A percentile compares a stretch with the other conserved stretches of the same genome.
These are phyloP conservation scores for Dryadomyces quercivorus DNA, from an alignment of 2,329 filamentous ascomycete genomes.

Conservation along the genomic window DNA sequence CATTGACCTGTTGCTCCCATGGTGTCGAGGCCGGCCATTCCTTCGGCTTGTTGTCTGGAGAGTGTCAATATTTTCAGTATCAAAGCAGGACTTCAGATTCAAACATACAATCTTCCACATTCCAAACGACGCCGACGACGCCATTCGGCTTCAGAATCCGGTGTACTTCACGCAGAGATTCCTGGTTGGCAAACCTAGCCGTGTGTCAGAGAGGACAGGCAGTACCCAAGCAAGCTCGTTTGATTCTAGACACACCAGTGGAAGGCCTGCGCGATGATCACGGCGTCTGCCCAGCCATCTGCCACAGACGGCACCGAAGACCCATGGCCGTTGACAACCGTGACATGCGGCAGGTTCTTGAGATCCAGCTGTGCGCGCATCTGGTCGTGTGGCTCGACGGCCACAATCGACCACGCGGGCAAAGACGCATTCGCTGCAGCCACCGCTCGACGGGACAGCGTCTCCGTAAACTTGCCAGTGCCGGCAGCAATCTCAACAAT, in stretches of 20 bases:
- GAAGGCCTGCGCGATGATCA: constrained; percentile 54
- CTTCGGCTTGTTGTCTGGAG: constrained; percentile 49
- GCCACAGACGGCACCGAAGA: constrained; percentile 40
- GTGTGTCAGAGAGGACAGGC: not conserved
- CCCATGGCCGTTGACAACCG: constrained; percentile 44
- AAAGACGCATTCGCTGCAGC: constrained; percentile 6
- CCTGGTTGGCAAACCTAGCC: constrained; percentile 52
- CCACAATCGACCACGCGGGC: constrained; percentile 32
- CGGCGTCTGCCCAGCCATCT: constrained; percentile 49
- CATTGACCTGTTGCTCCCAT: constrained; percentile 52
- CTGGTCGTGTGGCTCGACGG: constrained; percentile 46
- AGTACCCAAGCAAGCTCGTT: not conserved
- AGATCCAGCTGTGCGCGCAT: constrained; percentile 50
- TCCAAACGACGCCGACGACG: constrained; percentile 59
- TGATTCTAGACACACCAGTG: constrained; percentile 35
- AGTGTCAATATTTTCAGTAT: not conserved
- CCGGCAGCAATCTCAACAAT: constrained; percentile 20
- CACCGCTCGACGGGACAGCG: constrained; percentile 45
- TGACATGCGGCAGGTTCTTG: constrained; percentile 45
- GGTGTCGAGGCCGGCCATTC: constrained; percentile 39
- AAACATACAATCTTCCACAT: constrained; percentile 54
- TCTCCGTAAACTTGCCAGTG: constrained; percentile 23
- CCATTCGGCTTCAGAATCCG: constrained; percentile 49
- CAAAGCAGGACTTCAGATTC: not conserved
- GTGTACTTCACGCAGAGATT: constrained; percentile 51